Conservation (phyloP, 306 rosid species). For the Abrus precatorius region DNA sequence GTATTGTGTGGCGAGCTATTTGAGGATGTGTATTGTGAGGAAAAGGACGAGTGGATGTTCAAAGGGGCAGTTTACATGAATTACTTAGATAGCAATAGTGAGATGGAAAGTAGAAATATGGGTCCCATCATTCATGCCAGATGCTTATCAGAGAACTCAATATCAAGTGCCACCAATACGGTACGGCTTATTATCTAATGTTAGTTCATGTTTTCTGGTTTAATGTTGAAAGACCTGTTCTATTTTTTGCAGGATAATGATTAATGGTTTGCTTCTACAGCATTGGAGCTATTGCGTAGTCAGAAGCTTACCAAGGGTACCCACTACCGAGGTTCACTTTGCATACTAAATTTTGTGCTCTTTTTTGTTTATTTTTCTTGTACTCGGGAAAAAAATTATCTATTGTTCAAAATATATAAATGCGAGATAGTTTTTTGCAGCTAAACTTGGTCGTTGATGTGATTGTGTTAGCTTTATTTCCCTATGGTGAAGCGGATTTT, state of each 20-base stretch:
- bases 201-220: constrained; percentile 4
- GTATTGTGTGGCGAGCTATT: constrained; percentile 85
- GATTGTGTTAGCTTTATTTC: constrained; percentile 44
- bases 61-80: constrained; percentile 73
- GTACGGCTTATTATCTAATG: constrained; percentile 56
- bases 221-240: constrained; percentile 34
- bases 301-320: constrained; percentile 51
- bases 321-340: constrained; percentile 60
- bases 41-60: constrained; percentile 91
- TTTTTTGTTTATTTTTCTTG: constrained; percentile 26
- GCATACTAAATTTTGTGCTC: constrained; percentile 53
- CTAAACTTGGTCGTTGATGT: constrained; percentile 44
- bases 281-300: constrained; percentile 40
- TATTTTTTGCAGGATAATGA: constrained; percentile 66
- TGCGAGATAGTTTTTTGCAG: constrained; percentile 53
- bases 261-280: constrained; percentile 35
- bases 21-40: constrained; percentile 84
- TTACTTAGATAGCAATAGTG: constrained; percentile 51
- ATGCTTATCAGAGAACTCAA: constrained; percentile 73
- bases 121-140: constrained; percentile 86
- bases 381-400: constrained; percentile 37
- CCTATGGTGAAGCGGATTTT: constrained; percentile 14
- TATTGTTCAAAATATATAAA: constrained; percentile 50
- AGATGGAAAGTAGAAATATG: constrained; percentile 48
- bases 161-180: constrained; percentile 53